phyloP scores from a whole-genome alignment of 2,329 filamentous ascomycete species.

The Xylariaceae sp. region DNA sequence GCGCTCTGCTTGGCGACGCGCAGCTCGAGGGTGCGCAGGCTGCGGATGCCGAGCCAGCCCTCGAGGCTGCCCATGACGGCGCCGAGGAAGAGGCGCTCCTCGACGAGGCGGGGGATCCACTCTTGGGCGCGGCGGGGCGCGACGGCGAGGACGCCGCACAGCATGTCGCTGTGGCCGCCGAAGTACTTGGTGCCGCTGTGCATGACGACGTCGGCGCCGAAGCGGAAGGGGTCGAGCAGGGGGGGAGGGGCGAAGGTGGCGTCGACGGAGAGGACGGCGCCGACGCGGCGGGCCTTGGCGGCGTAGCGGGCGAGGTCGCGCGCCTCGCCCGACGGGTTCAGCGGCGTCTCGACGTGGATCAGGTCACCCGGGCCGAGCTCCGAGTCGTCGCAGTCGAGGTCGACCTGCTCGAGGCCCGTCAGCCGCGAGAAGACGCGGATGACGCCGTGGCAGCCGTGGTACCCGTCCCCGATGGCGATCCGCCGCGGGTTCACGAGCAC shows the following conservation, averaged over 20 bases:
- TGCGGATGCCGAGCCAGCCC: constrained; percentile 85
- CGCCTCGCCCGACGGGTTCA: constrained; percentile 85
- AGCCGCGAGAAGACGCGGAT: constrained; percentile 68
- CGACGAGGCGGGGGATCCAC: constrained; percentile 56
- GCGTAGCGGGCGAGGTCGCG: constrained; percentile 68
- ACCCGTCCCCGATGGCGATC: constrained; percentile 77
- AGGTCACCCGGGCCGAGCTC: constrained; percentile 73
- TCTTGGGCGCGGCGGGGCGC: constrained; percentile 44
- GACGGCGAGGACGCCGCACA: constrained; percentile 77
- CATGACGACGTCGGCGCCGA: constrained; percentile 82
- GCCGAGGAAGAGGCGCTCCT: constrained; percentile 73
- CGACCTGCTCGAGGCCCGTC: constrained; percentile 66
- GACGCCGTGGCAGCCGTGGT: constrained; percentile 91
- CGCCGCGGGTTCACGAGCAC: constrained; percentile 78
- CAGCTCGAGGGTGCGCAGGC: constrained; percentile 78
- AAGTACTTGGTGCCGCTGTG: constrained; percentile 95
- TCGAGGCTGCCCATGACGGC: constrained; percentile 84
- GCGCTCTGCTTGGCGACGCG: constrained; percentile 71
- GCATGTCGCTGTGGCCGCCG: constrained; percentile 88
- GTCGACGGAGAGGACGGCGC: constrained; percentile 78
- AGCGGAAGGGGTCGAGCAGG: constrained; percentile 76
- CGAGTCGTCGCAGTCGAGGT: constrained; percentile 61
- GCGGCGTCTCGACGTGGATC: constrained; percentile 85
- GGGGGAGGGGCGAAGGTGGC: constrained; percentile 90
- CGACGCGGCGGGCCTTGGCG: constrained; percentile 61